A percentile compares a stretch with the other conserved stretches of the same genome.
phyloP scores from a whole-genome alignment of 179 eudicot genomes.

The Carnegiea gigantea region DNA sequence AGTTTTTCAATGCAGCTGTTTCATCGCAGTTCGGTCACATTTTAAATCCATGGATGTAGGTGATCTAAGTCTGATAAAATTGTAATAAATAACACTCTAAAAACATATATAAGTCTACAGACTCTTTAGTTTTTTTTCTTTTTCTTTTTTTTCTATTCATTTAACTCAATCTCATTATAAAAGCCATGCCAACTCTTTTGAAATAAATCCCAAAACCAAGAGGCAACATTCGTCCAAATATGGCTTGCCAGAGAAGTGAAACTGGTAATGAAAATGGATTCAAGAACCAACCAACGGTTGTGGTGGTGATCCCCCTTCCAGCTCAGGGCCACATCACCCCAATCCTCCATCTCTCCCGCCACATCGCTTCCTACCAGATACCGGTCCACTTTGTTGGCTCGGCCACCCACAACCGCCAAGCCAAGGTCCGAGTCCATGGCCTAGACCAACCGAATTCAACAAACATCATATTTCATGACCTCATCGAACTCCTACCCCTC shows the following conservation, averaged over 20 bases:
- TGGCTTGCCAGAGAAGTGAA: neutral
- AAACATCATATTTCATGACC: constrained; percentile 46
- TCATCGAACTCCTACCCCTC: constrained; percentile 27
- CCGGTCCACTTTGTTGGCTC: constrained; percentile 48
- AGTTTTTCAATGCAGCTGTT: too few species aligned
- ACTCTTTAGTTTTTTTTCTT: neutral
- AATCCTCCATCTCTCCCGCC: constrained; percentile 64
- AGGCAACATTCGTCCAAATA: neutral
- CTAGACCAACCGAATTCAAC: constrained; percentile 23
- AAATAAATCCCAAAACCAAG: neutral
- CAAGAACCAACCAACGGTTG: constrained; percentile 32
- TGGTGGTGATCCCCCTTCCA: constrained; percentile 57
- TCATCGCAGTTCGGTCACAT: too few species aligned
- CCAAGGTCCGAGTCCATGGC: constrained; percentile 36
- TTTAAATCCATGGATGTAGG: too few species aligned
- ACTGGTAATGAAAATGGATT: neutral
- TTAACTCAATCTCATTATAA: neutral
- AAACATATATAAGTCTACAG: too few species aligned
- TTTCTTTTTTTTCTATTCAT: neutral
- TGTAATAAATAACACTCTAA: too few species aligned
- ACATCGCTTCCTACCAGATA: constrained; percentile 38
- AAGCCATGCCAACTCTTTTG: neutral
- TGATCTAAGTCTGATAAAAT: too few species aligned
- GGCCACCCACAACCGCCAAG: constrained; percentile 48
- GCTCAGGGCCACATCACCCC: constrained; percentile 68